These are phyloP conservation scores for Penstemon davidsonii DNA, from an alignment of 257 asterid species.

Conservation along the genomic window DNA sequence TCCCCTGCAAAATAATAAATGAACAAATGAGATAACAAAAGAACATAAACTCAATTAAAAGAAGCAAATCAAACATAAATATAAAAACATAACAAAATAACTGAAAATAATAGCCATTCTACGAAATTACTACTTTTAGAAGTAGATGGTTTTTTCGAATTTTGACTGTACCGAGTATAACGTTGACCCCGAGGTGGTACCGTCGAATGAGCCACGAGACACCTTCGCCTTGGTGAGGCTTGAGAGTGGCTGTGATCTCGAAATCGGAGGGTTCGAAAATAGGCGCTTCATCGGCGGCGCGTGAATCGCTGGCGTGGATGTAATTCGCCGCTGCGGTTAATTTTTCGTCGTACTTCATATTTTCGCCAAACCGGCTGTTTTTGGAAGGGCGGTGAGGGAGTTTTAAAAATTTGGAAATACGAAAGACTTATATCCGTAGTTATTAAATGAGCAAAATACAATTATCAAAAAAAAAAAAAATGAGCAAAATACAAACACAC, in stretches of 20 bases:
- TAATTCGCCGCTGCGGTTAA: slow-evolving; percentile 74
- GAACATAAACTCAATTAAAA: not conserved
- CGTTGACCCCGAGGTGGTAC: slow-evolving; percentile 81
- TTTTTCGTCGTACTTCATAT: slow-evolving; percentile 73
- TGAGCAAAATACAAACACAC: no score
- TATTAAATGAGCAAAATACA: no score
- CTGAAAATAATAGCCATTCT: not conserved
- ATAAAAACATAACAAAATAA: not conserved
- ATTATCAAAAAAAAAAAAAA: no score
- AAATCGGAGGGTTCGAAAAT: slow-evolving; percentile 35
- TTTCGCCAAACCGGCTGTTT: slow-evolving; percentile 19
- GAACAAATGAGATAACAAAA: slow-evolving; percentile 6
- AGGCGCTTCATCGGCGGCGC: slow-evolving; percentile 34
- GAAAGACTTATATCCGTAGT: no score
- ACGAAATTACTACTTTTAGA: not conserved
- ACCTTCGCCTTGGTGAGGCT: slow-evolving; percentile 89
- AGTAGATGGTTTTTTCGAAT: not conserved
- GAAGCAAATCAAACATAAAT: not conserved
- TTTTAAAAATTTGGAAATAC: slow-evolving; percentile 17
- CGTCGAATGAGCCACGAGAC: slow-evolving; percentile 84
- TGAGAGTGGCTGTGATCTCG: slow-evolving; percentile 64
- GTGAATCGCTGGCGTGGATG: slow-evolving; percentile 54
- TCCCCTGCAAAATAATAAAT: slow-evolving; percentile 65
- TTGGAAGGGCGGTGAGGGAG: slow-evolving; percentile 14
- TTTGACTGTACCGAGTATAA: slow-evolving; percentile 62